Evolutionary conservation across 2,329 filamentous ascomycete genomes (phyloP).

Genomic region (Penicillium sp.): DNA sequence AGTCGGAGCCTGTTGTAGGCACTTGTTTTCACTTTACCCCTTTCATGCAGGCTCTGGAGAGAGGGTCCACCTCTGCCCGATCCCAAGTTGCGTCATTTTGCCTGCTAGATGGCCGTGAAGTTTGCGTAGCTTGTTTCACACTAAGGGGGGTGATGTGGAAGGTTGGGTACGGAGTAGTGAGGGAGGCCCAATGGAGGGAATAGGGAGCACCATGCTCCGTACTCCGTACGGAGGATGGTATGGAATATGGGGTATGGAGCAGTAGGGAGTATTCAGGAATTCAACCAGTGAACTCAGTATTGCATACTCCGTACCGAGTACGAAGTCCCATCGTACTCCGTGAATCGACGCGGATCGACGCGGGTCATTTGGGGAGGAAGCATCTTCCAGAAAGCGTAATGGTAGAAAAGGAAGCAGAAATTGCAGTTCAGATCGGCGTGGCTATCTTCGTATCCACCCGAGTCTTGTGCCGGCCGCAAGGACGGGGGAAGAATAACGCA

Average conservation of each 20-base stretch:
- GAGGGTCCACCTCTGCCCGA: constrained; percentile 14
- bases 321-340: too few relatives aligned
- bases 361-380: neutral
- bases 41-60: constrained; percentile 16
- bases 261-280: neutral
- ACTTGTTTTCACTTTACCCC: constrained; percentile 12
- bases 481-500: constrained; percentile 34
- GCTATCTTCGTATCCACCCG: constrained; percentile 32
- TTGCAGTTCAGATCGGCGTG: constrained; percentile 36
- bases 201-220: too few relatives aligned
- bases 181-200: too few relatives aligned
- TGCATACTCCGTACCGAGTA: too few relatives aligned
- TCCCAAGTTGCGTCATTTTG: constrained; percentile 13
- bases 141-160: constrained; percentile 1
- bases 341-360: neutral
- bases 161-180: neutral
- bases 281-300: neutral
- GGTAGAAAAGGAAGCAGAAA: constrained; percentile 10
- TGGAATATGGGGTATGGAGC: too few relatives aligned
- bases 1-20: constrained; percentile 1
- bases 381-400: constrained; percentile 4
- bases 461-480: constrained; percentile 13
- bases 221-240: too few relatives aligned
- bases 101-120: neutral
- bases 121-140: constrained; percentile 18